Evolutionary conservation across 768 basidiomycete species (phyloP).

Genomic region (Chlorophyllum brunneum): DNA sequence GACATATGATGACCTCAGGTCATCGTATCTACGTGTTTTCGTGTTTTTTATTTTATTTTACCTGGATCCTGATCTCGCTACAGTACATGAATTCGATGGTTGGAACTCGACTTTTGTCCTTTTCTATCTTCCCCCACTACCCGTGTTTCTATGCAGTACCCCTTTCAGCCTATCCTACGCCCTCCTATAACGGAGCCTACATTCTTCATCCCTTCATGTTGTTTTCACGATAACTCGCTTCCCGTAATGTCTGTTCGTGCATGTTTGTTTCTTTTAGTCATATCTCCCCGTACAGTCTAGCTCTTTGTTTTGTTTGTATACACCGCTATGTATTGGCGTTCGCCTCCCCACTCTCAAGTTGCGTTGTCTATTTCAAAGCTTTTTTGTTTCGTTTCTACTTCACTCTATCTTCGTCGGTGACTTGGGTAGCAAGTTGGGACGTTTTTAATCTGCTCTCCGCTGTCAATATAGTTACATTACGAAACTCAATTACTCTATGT

Average conservation of each 20-base stretch:
- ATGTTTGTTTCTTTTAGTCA: constrained; percentile 12
- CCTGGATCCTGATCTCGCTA: constrained; percentile 30
- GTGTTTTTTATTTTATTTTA: no score
- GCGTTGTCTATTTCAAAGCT: constrained; percentile 6
- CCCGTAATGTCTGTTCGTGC: constrained; percentile 9
- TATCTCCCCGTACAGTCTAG: constrained; percentile 15
- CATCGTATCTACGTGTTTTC: constrained; percentile 19
- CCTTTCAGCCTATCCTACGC: constrained; percentile 12
- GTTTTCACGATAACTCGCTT: constrained; percentile 10
- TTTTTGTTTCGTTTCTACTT: neutral
- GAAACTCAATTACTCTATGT: neutral
- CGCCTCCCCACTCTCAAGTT: neutral
- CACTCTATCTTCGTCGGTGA: constrained; percentile 7
- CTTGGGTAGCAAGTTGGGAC: constrained; percentile 8
- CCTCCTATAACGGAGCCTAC: constrained; percentile 1
- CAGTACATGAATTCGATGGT: constrained; percentile 23
- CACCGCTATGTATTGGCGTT: constrained; percentile 7
- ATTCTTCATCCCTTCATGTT: neutral
- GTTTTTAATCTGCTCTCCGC: constrained; percentile 7
- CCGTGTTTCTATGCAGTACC: constrained; percentile 8
- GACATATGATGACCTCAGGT: constrained; percentile 9
- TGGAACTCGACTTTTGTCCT: constrained; percentile 21
- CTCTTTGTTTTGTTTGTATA: constrained; percentile 19
- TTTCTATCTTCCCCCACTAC: constrained; percentile 11
- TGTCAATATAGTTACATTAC: constrained; percentile 1